Percentiles rank a stretch among this genome's conserved stretches.
phyloP scores from a whole-genome alignment of 1,284 basidiomycete genomes.

The Ceratobasidium theobromae region DNA sequence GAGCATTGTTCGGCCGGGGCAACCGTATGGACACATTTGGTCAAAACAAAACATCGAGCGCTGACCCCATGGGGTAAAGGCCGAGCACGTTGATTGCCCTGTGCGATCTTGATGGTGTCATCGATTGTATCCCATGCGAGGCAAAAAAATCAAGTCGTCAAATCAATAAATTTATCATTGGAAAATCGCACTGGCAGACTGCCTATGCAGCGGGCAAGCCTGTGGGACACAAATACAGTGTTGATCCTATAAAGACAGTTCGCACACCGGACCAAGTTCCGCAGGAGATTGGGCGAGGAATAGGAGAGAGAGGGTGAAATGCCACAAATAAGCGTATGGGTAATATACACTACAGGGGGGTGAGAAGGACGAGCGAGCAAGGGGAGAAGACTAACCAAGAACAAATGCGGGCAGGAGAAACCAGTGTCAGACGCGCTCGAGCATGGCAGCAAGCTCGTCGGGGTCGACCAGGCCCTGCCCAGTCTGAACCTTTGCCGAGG shows the following conservation, averaged over 20 bases:
- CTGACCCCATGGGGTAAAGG: neutral
- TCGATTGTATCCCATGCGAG: neutral
- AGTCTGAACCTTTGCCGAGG: slow-evolving; percentile 27
- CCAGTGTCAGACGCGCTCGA: slow-evolving; percentile 15
- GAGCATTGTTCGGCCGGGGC: too few relatives aligned
- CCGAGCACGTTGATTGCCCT: slow-evolving; percentile 13
- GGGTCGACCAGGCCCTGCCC: slow-evolving; percentile 30
- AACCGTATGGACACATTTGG: too few relatives aligned
- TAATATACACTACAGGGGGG: neutral
- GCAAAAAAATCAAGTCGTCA: neutral
- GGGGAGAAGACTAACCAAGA: neutral
- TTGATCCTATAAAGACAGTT: slow-evolving; percentile 13
- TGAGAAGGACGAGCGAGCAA: neutral
- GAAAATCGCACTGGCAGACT: neutral
- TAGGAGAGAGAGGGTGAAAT: neutral
- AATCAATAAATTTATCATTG: neutral
- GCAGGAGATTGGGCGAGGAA: neutral
- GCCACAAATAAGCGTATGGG: slow-evolving; percentile 2
- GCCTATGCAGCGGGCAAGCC: neutral
- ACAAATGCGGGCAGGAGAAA: neutral
- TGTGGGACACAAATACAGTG: slow-evolving; percentile 18
- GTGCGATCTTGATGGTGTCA: slow-evolving; percentile 15
- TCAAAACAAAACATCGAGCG: neutral
- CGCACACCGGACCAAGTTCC: neutral
- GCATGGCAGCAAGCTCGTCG: slow-evolving; percentile 31